Conservation (phyloP, 768 basidiomycete species). For the Pleurotus salmoneostramineus region DNA sequence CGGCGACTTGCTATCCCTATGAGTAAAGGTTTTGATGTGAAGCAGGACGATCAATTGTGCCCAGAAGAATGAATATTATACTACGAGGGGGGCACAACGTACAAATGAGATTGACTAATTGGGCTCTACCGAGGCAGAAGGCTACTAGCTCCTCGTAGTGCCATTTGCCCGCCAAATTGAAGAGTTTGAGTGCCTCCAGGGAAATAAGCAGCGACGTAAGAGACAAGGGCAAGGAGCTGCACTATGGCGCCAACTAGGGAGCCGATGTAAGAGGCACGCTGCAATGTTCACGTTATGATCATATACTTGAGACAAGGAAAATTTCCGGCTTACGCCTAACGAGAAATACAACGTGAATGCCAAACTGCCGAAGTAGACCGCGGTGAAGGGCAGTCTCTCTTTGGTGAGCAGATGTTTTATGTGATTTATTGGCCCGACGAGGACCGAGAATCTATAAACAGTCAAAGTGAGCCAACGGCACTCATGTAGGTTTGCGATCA, state of each 20-base stretch:
- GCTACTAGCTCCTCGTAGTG: conserved; percentile 79
- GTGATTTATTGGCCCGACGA: conserved; percentile 89
- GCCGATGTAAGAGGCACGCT: conserved; percentile 84
- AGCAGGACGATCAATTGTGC: no score
- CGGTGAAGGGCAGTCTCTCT: conserved; percentile 82
- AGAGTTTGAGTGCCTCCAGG: conserved; percentile 81
- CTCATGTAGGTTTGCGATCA: neutral
- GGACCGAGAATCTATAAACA: conserved; percentile 64
- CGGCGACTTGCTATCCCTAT: no score
- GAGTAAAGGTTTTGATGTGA: no score
- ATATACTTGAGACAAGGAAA: conserved; percentile 11
- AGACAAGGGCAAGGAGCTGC: conserved; percentile 78
- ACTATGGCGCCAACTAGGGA: conserved; percentile 80
- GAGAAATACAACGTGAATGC: conserved; percentile 90
- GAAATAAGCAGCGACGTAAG: conserved; percentile 94
- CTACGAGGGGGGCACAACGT: neutral
- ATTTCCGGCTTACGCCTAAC: conserved; percentile 58
- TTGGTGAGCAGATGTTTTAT: conserved; percentile 80
- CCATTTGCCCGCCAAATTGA: conserved; percentile 74
- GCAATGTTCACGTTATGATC: conserved; percentile 8
- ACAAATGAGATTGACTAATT: neutral
- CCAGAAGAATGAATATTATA: neutral
- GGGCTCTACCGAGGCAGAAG: conserved; percentile 67
- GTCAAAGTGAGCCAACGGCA: neutral
- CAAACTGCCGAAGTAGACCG: conserved; percentile 79